A percentile compares a stretch with the other conserved stretches of the same genome.
These are phyloP conservation scores for Diplodia scrobiculata DNA, from an alignment of 2,329 filamentous ascomycete genomes.

Conservation along the genomic window DNA sequence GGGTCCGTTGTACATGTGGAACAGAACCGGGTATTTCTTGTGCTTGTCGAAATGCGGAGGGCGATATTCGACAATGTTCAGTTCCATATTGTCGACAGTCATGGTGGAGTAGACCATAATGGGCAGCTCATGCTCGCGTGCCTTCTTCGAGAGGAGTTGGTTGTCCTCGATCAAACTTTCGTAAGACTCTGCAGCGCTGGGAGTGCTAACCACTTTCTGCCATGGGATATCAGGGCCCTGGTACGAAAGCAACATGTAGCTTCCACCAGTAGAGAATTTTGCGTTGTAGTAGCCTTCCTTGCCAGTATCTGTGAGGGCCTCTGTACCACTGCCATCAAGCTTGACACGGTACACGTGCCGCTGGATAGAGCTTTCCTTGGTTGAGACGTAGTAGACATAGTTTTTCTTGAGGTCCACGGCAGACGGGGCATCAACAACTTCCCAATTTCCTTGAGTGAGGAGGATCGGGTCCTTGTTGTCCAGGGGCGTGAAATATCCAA, in stretches of 20 bases:
- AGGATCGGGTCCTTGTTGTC: constrained; percentile 79
- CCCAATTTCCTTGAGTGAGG: constrained; percentile 88
- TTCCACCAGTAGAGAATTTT: constrained; percentile 80
- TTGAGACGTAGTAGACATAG: constrained; percentile 85
- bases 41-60: constrained; percentile 83
- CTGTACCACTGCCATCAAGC: constrained; percentile 73
- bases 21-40: constrained; percentile 89
- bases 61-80: constrained; percentile 78
- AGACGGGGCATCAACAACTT: constrained; percentile 82
- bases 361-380: constrained; percentile 84
- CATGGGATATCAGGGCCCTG: constrained; percentile 82
- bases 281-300: constrained; percentile 76
- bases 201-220: constrained; percentile 87
- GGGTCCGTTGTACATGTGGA: constrained; percentile 91
- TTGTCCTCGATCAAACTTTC: constrained; percentile 80
- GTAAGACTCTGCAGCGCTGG: constrained; percentile 65
- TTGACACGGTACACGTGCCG: constrained; percentile 90
- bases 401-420: constrained; percentile 83
- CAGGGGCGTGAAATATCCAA: constrained; percentile 89
- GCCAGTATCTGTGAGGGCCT: constrained; percentile 71
- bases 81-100: constrained; percentile 74
- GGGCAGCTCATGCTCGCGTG: constrained; percentile 77
- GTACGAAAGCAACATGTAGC: constrained; percentile 83
- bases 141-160: constrained; percentile 65
- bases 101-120: constrained; percentile 80